Percentiles rank a stretch among this genome's conserved stretches.
Evolutionary conservation across 306 rosid genomes (phyloP).

Genomic region (Bauhinia variegata): DNA sequence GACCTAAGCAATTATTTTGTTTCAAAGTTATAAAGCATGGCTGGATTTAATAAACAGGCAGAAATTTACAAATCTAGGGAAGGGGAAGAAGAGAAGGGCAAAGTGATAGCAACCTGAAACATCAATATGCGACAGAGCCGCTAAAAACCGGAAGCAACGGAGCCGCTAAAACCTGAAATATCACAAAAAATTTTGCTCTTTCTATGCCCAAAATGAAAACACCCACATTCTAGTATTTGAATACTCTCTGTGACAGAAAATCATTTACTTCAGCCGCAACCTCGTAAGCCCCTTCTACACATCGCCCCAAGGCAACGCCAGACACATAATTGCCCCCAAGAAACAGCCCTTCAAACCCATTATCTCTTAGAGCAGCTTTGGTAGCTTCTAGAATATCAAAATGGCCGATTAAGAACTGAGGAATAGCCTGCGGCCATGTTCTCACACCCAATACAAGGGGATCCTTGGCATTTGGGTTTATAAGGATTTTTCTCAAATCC

Average conservation of each 20-base stretch:
- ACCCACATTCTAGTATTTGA: conserved; percentile 50
- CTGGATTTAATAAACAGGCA: neutral
- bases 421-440: conserved; percentile 94
- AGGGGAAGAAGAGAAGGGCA: neutral
- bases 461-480: conserved; percentile 66
- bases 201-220: too few species aligned
- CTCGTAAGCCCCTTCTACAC: conserved; percentile 93
- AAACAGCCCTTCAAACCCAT: conserved; percentile 74
- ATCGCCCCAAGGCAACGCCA: conserved; percentile 96
- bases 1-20: conserved; percentile 6
- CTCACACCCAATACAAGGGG: conserved; percentile 75
- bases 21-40: neutral
- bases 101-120: conserved; percentile 29
- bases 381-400: conserved; percentile 79
- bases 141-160: conserved; percentile 35
- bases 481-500: conserved; percentile 83
- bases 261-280: conserved; percentile 73
- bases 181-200: conserved; percentile 12
- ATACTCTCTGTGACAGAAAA: conserved; percentile 61
- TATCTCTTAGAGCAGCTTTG: conserved; percentile 58
- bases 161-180: too few species aligned
- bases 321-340: conserved; percentile 91
- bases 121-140: conserved; percentile 24
- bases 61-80: too few species aligned
- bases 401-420: conserved; percentile 93